These are phyloP conservation scores for Ophiostoma piceae DNA, from an alignment of 2,329 filamentous ascomycete genomes.

Conservation along the genomic window DNA sequence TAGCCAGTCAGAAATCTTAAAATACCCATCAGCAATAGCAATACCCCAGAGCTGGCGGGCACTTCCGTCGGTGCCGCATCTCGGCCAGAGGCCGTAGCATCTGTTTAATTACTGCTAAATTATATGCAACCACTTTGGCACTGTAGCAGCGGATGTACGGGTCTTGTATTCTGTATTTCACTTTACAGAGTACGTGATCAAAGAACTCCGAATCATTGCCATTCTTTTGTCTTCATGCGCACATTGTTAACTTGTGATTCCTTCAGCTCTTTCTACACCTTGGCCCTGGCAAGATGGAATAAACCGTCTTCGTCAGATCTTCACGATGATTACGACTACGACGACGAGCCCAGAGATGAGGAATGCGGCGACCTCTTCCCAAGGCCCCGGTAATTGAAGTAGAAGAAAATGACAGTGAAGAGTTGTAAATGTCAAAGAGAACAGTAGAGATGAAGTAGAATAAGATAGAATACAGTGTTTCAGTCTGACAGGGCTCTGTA, in stretches of 20 bases:
- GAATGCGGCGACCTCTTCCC: background rate
- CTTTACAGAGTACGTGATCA: background rate
- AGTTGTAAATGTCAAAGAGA: background rate
- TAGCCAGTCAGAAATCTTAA: background rate
- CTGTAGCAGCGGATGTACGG: background rate
- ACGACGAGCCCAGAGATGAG: background rate
- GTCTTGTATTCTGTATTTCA: background rate
- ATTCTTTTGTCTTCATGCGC: background rate
- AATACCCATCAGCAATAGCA: background rate
- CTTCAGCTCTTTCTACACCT: background rate
- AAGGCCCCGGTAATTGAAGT: slow-evolving; percentile 14
- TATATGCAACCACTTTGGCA: background rate
- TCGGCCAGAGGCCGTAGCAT: background rate
- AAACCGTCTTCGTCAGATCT: background rate
- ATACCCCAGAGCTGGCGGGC: slow-evolving; percentile 2
- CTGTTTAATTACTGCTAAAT: background rate
- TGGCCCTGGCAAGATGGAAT: background rate
- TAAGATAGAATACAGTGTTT: background rate
- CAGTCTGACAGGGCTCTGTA: slow-evolving; percentile 5
- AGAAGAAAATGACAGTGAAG: background rate
- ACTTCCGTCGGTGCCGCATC: slow-evolving; percentile 7
- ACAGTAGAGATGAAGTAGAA: background rate
- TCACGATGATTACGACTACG: background rate
- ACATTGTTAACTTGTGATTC: background rate
- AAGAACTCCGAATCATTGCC: background rate